Evolutionary conservation across 805 yeast species (phyloP), one percentile per base, ranked within the genome.

Genomic region (Ogataea sp.): DNA sequence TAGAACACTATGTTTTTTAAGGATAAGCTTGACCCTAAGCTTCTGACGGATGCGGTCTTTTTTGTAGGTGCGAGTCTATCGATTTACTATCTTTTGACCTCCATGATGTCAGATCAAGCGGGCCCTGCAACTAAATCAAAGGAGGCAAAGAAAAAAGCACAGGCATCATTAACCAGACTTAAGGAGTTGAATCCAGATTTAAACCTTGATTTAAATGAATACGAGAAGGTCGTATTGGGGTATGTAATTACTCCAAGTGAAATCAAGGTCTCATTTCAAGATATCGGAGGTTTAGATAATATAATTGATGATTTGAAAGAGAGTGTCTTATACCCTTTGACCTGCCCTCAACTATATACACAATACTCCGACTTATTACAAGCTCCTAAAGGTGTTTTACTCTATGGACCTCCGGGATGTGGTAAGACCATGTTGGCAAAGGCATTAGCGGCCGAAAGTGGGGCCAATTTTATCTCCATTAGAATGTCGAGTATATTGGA

Each of bases 391-490:
- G 98, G 98, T 31, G 97, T 90, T 3, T 64, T 90, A 27, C 69
- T 89, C 36, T 80, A 86, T 55, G 97, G 97, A 0, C 97, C 97
- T 3, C 97, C 97, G 0, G 97, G 97, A 0, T 90, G 97, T 59
- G 97, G 97, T 40, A 90, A 90, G 62, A 90, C 97, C 3, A 86
- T 90, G 96, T 67, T 90, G 50, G 97, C 97, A 9, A 90, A 89
- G 60, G 97, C 97, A 0, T 71, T 90, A 29, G 97, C 97, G 1
- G 73, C 78, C 40, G 96, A 89, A 58, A 80, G 94, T 48, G 87
- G 86, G 1, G 97, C 97, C 0, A 87, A 81, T 50, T 90, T 90
- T 62, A 73, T 90, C 37, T 87, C 89, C 51, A 83, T 90, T 38
- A 73, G 95, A 58, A 84, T 90, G 94, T 87, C 96, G 20, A 79